Conservation (phyloP, 352 stramenopile species). For the Phytophthora pinifolia region DNA sequence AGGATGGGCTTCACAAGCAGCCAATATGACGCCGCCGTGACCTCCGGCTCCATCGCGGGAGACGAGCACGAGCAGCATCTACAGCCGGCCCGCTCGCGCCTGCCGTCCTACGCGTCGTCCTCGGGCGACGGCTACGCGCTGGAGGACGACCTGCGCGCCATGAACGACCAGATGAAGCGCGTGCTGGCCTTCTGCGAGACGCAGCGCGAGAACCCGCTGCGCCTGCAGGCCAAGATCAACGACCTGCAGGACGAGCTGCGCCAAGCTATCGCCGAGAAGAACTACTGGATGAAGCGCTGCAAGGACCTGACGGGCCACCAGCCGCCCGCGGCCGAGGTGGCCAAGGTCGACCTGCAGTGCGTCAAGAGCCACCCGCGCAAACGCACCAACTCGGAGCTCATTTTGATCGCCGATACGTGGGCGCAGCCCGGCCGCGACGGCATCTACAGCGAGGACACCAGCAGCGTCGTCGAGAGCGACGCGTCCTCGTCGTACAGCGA, state of each 20-base stretch:
- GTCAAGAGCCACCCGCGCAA: constrained; percentile 56
- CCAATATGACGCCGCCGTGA: constrained; percentile 22
- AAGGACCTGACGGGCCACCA: constrained; percentile 64
- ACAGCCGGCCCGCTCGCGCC: constrained; percentile 14
- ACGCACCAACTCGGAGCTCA: constrained; percentile 85
- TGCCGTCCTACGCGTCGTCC: constrained; percentile 51
- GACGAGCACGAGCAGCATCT: constrained; percentile 23
- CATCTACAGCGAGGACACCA: constrained; percentile 72
- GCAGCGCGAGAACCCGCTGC: constrained; percentile 70
- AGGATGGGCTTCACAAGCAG: constrained; percentile 29
- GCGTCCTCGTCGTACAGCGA: constrained; percentile 53
- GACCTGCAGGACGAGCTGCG: constrained; percentile 80
- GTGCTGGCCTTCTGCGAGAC: constrained; percentile 78
- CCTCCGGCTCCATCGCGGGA: constrained; percentile 13
- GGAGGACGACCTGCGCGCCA: constrained; percentile 76
- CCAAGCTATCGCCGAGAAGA: constrained; percentile 80
- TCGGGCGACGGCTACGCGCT: constrained; percentile 46
- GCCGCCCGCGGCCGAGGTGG: constrained; percentile 27
- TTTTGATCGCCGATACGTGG: constrained; percentile 79
- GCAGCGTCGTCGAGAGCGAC: constrained; percentile 46
- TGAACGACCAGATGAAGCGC: constrained; percentile 81
- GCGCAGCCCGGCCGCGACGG: constrained; percentile 61
- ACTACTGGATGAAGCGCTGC: constrained; percentile 90
- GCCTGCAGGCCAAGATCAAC: constrained; percentile 74
- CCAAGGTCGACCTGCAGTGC: constrained; percentile 42